Conservation (phyloP, 2,329 filamentous ascomycete species). For the Botrytis elliptica region DNA sequence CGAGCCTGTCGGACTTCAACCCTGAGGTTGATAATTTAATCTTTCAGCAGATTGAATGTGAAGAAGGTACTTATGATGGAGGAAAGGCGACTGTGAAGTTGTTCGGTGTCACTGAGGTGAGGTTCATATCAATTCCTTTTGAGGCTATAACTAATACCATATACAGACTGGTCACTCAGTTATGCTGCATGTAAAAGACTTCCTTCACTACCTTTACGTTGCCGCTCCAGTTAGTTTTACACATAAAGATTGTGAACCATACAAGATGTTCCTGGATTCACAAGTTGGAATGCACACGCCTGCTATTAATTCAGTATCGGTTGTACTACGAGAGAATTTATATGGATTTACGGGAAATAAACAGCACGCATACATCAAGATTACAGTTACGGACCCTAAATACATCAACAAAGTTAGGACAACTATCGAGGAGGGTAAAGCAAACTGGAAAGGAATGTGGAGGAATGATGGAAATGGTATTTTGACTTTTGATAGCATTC, state of each 20-base stretch:
- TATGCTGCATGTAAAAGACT: constrained; percentile 90
- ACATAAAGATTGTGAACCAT: constrained; percentile 73
- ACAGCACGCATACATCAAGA: constrained; percentile 88
- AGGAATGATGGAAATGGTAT: constrained; percentile 67
- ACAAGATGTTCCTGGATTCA: constrained; percentile 76
- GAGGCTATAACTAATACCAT: constrained; percentile 25
- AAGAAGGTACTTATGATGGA: constrained; percentile 80
- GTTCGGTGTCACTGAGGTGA: constrained; percentile 84
- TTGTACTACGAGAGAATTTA: constrained; percentile 85
- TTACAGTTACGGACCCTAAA: constrained; percentile 88
- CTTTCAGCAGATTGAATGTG: constrained; percentile 94
- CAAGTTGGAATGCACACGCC: constrained; percentile 72
- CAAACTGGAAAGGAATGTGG: constrained; percentile 94
- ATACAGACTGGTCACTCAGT: constrained; percentile 75
- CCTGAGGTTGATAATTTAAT: constrained; percentile 67
- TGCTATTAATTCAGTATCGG: constrained; percentile 74
- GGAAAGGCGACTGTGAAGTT: constrained; percentile 80
- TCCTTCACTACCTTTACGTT: constrained; percentile 94
- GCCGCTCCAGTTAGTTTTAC: constrained; percentile 82
- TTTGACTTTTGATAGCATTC: constrained; percentile 91
- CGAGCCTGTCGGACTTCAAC: constrained; percentile 59
- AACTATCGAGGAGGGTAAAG: constrained; percentile 70
- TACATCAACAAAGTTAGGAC: constrained; percentile 73
- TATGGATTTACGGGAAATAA: constrained; percentile 93
- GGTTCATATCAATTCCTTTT: constrained; percentile 21